These are phyloP conservation scores for Limtongia smithiae DNA, from an alignment of 805 yeast species.

Conservation along the genomic window DNA sequence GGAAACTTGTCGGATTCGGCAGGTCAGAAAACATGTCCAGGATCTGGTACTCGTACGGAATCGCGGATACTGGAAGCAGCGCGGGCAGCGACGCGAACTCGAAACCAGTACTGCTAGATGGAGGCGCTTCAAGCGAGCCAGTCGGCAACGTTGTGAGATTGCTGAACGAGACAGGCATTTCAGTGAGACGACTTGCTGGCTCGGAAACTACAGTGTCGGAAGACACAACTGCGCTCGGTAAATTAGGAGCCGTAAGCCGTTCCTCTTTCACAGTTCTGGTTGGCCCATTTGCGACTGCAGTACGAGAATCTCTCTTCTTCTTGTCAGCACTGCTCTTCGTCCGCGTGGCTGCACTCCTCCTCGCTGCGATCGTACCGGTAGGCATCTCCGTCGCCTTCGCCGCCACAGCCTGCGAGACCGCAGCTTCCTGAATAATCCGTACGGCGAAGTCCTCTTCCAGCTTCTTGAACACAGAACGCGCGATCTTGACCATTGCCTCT, in stretches of 20 bases:
- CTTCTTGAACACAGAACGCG: conserved; percentile 34
- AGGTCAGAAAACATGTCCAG: conserved; percentile 37
- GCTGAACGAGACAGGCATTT: too few species aligned
- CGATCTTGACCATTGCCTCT: conserved; percentile 40
- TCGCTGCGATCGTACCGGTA: neutral
- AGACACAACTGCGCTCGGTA: too few species aligned
- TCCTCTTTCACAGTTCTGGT: too few species aligned
- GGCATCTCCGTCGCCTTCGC: neutral
- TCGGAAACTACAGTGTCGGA: too few species aligned
- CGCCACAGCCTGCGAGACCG: neutral
- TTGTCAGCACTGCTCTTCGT: neutral
- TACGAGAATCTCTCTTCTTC: too few species aligned
- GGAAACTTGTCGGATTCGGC: conserved; percentile 37
- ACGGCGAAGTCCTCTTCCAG: conserved; percentile 24
- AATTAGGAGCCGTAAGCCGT: too few species aligned
- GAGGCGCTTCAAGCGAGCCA: neutral
- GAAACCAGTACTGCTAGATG: neutral
- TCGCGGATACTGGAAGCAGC: neutral
- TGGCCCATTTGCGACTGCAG: too few species aligned
- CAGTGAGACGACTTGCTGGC: too few species aligned
- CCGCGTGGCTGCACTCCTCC: neutral
- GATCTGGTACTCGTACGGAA: conserved; percentile 32
- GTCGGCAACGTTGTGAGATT: neutral
- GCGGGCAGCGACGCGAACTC: neutral
- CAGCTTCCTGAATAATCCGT: conserved; percentile 7